Evolutionary conservation across 1,284 basidiomycete species (phyloP), one percentile per base, ranked within the genome.

Genomic region (Irpex lacteus): DNA sequence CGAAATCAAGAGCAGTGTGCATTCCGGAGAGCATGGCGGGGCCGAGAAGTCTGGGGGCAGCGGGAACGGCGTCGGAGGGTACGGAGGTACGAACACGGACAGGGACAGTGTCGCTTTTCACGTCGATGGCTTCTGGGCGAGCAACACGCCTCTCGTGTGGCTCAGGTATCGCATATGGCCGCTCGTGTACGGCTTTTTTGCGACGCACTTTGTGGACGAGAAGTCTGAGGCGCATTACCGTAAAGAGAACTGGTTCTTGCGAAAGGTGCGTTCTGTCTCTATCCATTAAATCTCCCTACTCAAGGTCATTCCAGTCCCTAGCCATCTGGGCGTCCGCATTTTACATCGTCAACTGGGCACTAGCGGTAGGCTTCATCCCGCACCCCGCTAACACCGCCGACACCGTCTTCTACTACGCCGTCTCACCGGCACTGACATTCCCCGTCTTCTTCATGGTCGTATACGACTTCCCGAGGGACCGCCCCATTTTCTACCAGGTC

Each of bases 341-440:
- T 79, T 79, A 90, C 59, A 77, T 92, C 64, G 69, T 86, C 52
- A 92, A 89, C 70, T 94, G 92, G 91, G 78, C 84, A 18, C 79
- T 92, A 47, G 85, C 83, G 0, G 78, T 80, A 34, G 78, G 79
- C 4, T 85, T 90, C 66, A 76, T 83, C 26, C 77, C 83, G 2
- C 70, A 69, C 47, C 85, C 87, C 5, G 70, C 83, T 26, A 74
- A 74, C 13, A 69, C 82, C 0, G 70, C 84, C 19, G 86, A 90
- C 71, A 80, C 86, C 66, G 79, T 85, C 34, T 91, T 88, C 73
- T 81, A 85, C 67, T 92, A 85, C 70, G 88, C 79, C 8, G 84
- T 89, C 70, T 70, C 75, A 13, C 81, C 82, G 0, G 67, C 74
- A 1, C 65, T 84, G 50, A 78, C 77, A 5, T 70, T 84, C 49